Percentiles rank a stretch among this genome's conserved stretches.
Conservation (phyloP, 495 filamentous ascomycete species). For the Aspergillus campestris region DNA sequence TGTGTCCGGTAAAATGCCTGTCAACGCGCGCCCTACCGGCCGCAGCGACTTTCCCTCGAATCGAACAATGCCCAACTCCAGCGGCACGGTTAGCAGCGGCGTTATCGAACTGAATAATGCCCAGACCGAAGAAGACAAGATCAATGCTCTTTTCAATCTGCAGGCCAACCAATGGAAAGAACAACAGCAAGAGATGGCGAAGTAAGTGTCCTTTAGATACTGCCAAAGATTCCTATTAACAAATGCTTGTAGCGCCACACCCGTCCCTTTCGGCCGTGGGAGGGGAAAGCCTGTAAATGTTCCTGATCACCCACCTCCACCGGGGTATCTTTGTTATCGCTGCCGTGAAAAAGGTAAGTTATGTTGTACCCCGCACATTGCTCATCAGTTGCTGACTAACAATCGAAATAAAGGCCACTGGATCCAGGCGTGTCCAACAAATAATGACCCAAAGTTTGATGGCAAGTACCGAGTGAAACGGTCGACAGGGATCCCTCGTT, state of each 20-base stretch:
- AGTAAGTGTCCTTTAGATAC: constrained; percentile 49
- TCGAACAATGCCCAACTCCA: constrained; percentile 29
- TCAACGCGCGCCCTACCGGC: constrained; percentile 72
- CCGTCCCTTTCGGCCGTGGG: constrained; percentile 48
- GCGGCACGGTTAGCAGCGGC: constrained; percentile 41
- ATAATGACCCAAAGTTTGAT: constrained; percentile 93
- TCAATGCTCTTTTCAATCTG: constrained; percentile 79
- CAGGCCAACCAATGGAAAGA: constrained; percentile 80
- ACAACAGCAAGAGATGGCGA: constrained; percentile 85
- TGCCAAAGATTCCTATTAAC: constrained; percentile 22
- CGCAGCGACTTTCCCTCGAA: constrained; percentile 56
- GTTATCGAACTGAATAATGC: constrained; percentile 56
- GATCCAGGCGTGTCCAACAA: constrained; percentile 96
- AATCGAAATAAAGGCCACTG: constrained; percentile 57
- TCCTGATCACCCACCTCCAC: constrained; percentile 83
- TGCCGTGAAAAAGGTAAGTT: constrained; percentile 79
- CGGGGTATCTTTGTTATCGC: constrained; percentile 94
- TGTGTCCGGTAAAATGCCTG: constrained; percentile 93
- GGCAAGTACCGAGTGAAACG: constrained; percentile 84
- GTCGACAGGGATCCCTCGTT: constrained; percentile 90
- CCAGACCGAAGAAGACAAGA: constrained; percentile 83
- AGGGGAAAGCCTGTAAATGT: constrained; percentile 60
- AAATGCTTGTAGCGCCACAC: constrained; percentile 46
- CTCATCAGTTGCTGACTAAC: too few relatives aligned
- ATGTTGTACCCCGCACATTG: not conserved